These are phyloP conservation scores for Colletotrichum destructivum DNA, from an alignment of 2,329 filamentous ascomycete genomes.

Conservation along the genomic window DNA sequence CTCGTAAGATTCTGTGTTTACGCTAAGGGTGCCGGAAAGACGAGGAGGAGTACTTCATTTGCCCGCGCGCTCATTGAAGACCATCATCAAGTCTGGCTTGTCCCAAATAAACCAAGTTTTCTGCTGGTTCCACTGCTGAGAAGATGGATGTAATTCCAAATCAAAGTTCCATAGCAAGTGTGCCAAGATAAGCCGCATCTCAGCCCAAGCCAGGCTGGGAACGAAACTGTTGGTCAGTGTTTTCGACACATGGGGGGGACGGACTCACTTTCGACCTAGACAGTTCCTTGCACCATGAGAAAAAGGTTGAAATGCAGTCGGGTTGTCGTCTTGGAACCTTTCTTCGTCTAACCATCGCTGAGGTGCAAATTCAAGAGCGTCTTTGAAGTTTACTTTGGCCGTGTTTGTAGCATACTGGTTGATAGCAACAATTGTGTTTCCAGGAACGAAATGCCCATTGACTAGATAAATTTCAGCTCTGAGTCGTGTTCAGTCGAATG, in stretches of 20 bases:
- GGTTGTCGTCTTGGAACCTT: neutral
- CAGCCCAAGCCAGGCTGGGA: constrained; percentile 61
- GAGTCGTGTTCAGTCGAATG: neutral
- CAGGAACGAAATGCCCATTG: neutral
- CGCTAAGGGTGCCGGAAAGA: too few species aligned
- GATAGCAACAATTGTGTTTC: constrained; percentile 2
- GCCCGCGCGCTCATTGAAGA: neutral
- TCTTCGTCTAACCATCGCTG: neutral
- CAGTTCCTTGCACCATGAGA: constrained; percentile 17
- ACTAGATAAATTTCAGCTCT: neutral
- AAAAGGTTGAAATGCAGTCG: constrained; percentile 11
- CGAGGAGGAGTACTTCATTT: too few species aligned
- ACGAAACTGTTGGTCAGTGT: neutral
- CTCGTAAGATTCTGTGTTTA: too few species aligned
- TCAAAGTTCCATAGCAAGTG: constrained; percentile 66
- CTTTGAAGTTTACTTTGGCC: neutral
- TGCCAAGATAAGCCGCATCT: constrained; percentile 65
- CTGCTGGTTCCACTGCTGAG: constrained; percentile 54
- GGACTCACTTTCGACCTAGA: constrained; percentile 40
- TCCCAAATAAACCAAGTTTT: constrained; percentile 57
- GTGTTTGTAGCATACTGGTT: neutral
- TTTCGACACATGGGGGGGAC: constrained; percentile 57
- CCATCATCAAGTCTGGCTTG: constrained; percentile 40
- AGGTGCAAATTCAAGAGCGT: neutral
- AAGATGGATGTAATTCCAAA: constrained; percentile 54